Evolutionary conservation across 441 rosid genomes (phyloP).

Genomic region (Arabidopsis lyrata): DNA sequence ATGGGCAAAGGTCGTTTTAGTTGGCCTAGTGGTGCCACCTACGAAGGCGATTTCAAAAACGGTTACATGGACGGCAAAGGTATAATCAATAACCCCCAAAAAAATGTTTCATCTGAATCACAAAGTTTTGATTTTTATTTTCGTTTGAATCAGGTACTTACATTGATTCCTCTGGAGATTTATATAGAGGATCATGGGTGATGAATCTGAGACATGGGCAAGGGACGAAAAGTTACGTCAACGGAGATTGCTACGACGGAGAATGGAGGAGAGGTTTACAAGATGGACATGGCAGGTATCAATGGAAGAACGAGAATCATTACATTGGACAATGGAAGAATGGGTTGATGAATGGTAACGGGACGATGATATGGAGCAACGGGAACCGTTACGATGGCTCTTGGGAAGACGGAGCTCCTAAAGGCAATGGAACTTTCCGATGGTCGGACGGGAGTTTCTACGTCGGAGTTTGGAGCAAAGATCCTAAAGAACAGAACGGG

Average conservation of each 20-base stretch:
- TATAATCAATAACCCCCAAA: neutral
- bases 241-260: slow-evolving; percentile 86
- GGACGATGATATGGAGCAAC: slow-evolving; percentile 79
- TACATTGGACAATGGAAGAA: slow-evolving; percentile 87
- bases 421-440: slow-evolving; percentile 82
- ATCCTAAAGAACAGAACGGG: slow-evolving; percentile 74
- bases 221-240: slow-evolving; percentile 68
- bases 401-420: slow-evolving; percentile 92
- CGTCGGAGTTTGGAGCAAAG: slow-evolving; percentile 91
- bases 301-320: slow-evolving; percentile 80
- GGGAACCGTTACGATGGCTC: slow-evolving; percentile 91
- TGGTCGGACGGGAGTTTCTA: slow-evolving; percentile 87
- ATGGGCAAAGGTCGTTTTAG: slow-evolving; percentile 91
- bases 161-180: slow-evolving; percentile 67
- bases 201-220: slow-evolving; percentile 90
- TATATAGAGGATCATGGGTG: slow-evolving; percentile 83
- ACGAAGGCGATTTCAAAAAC: slow-evolving; percentile 90
- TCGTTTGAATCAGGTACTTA: slow-evolving; percentile 52
- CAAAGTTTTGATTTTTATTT: neutral
- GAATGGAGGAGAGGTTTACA: slow-evolving; percentile 88
- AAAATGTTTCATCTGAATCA: neutral
- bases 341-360: slow-evolving; percentile 80
- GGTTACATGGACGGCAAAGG: slow-evolving; percentile 97
- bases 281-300: slow-evolving; percentile 92
- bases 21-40: slow-evolving; percentile 95